These are phyloP conservation scores for Salix caprea DNA, from an alignment of 345 rosid species.

Conservation along the genomic window DNA sequence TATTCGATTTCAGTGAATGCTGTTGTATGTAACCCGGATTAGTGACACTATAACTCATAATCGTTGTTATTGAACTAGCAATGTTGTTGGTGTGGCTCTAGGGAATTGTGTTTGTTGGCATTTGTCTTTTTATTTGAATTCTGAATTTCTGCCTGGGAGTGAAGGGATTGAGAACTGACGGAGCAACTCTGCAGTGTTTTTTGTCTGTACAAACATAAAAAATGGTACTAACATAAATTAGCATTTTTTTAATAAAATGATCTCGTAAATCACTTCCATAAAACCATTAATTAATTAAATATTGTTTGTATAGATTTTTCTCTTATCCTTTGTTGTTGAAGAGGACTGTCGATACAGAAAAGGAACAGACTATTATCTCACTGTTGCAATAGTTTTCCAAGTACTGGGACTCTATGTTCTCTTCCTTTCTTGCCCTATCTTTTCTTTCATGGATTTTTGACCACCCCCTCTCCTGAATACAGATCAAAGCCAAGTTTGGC, in stretches of 20 bases:
- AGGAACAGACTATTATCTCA: background rate
- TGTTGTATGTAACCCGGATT: background rate
- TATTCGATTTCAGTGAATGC: background rate
- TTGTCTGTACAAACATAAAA: too few relatives aligned
- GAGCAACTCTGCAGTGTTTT: too few relatives aligned
- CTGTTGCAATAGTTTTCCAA: background rate
- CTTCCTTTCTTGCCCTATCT: background rate
- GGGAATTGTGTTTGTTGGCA: too few relatives aligned
- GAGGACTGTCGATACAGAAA: background rate
- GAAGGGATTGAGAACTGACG: too few relatives aligned
- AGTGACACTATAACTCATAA: background rate
- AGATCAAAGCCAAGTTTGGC: slow-evolving; percentile 93
- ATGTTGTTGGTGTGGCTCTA: background rate
- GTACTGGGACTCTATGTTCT: background rate
- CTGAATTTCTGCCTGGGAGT: too few relatives aligned
- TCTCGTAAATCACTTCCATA: background rate
- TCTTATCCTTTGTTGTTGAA: background rate
- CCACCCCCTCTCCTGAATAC: background rate
- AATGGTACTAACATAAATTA: too few relatives aligned
- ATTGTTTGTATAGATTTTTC: background rate
- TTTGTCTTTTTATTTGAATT: too few relatives aligned
- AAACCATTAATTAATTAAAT: background rate
- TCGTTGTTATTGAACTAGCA: too few relatives aligned
- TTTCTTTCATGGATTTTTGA: background rate
- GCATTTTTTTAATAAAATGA: too few relatives aligned